These are phyloP conservation scores for Ceratocystis ficicola DNA, from an alignment of 2,329 filamentous ascomycete genomes.

Conservation along the genomic window DNA sequence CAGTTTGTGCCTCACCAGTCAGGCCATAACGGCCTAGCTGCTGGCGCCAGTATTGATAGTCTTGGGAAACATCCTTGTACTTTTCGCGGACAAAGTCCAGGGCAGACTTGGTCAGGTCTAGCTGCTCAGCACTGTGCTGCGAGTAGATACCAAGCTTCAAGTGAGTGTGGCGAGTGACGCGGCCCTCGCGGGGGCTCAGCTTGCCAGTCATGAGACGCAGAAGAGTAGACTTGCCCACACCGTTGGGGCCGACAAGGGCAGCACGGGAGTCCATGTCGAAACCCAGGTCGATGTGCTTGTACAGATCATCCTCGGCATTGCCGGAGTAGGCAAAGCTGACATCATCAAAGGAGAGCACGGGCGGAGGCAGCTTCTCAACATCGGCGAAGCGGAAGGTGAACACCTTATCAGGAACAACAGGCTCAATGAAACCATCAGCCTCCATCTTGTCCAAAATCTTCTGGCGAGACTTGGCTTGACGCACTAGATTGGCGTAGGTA, in stretches of 20 bases:
- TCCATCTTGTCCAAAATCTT: slow-evolving; percentile 99
- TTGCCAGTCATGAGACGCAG: slow-evolving; percentile 94
- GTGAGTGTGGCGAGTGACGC: slow-evolving; percentile 86
- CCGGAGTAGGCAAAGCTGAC: slow-evolving; percentile 98
- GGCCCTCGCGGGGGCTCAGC: slow-evolving; percentile 69
- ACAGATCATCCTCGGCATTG: slow-evolving; percentile 76
- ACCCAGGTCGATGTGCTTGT: slow-evolving; percentile 93
- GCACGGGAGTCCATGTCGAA: slow-evolving; percentile 99
- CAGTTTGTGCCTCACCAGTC: slow-evolving; percentile 84
- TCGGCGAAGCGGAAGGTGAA: slow-evolving; percentile 98
- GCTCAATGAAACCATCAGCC: slow-evolving; percentile 95
- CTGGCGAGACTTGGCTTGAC: slow-evolving; percentile 96
- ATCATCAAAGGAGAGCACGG: slow-evolving; percentile 89
- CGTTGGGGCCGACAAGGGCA: slow-evolving; percentile 92
- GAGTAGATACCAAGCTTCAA: slow-evolving; percentile 97
- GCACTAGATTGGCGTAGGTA: slow-evolving; percentile 98
- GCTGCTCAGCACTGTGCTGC: slow-evolving; percentile 96
- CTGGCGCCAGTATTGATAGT: slow-evolving; percentile 99
- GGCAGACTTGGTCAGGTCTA: slow-evolving; percentile 93
- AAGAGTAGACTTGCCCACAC: slow-evolving; percentile 96
- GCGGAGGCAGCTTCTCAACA: slow-evolving; percentile 97
- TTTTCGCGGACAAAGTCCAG: slow-evolving; percentile 97
- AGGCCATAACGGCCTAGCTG: slow-evolving; percentile 92
- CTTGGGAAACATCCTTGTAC: slow-evolving; percentile 77
- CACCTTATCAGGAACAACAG: slow-evolving; percentile 69